A percentile compares a stretch with the other conserved stretches of the same genome.
Evolutionary conservation across 2,329 filamentous ascomycete genomes (phyloP).

Genomic region (Dactylonectria estremocensis): DNA sequence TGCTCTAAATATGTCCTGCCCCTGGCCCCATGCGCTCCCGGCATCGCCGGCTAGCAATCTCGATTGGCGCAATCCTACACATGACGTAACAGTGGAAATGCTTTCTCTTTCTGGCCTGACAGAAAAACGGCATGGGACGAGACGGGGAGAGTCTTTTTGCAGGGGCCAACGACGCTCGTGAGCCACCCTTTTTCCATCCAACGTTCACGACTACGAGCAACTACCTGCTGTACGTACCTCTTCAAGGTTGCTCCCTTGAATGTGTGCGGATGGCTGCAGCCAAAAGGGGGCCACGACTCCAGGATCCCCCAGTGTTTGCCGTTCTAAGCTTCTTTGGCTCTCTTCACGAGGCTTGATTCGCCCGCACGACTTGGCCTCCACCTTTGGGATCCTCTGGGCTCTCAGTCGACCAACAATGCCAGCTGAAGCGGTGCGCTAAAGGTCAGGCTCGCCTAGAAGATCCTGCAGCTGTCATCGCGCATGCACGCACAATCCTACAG

Average conservation of each 20-base stretch:
- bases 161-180: slow-evolving; percentile 2
- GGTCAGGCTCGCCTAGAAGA: slow-evolving; percentile 26
- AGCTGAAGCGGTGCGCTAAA: slow-evolving; percentile 26
- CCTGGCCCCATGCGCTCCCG: slow-evolving; percentile 32
- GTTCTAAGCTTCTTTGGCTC: slow-evolving; percentile 28
- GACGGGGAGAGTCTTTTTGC: slow-evolving; percentile 1
- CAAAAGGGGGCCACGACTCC: slow-evolving; percentile 32
- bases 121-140: slow-evolving; percentile 40
- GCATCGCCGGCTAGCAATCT: slow-evolving; percentile 31
- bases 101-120: slow-evolving; percentile 29
- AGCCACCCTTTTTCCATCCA: slow-evolving; percentile 21
- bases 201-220: slow-evolving; percentile 11
- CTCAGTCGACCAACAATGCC: slow-evolving; percentile 20
- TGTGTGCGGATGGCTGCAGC: slow-evolving; percentile 26
- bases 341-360: slow-evolving; percentile 26
- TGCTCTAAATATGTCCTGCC: slow-evolving; percentile 19
- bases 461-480: slow-evolving; percentile 11
- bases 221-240: slow-evolving; percentile 27
- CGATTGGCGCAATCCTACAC: slow-evolving; percentile 30
- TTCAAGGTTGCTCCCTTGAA: not conserved
- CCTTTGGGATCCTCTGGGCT: not conserved
- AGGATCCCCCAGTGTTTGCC: slow-evolving; percentile 26
- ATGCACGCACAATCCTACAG: slow-evolving; percentile 2
- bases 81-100: slow-evolving; percentile 41
- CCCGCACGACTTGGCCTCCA: not conserved